A percentile compares a stretch with the other conserved stretches of the same genome.
These are phyloP conservation scores for Lecanicillium sp. DNA, from an alignment of 2,329 filamentous ascomycete genomes.

Conservation along the genomic window DNA sequence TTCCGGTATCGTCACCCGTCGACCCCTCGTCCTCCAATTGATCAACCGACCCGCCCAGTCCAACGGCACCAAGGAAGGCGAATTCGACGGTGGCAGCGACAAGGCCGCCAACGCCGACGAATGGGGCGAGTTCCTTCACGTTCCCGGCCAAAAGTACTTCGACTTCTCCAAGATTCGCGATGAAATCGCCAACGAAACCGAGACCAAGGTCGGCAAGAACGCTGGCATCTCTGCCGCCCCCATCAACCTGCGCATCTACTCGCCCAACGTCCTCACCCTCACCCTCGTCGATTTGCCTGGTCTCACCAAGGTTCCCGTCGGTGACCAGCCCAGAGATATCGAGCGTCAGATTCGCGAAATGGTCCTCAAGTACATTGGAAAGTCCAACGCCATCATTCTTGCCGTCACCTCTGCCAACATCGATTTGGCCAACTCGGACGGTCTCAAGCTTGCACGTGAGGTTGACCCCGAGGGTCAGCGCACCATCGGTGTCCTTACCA, in stretches of 20 bases:
- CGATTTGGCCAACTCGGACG: conserved; percentile 97
- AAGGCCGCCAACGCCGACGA: conserved; percentile 88
- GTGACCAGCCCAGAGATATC: conserved; percentile 93
- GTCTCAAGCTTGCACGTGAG: conserved; percentile 90
- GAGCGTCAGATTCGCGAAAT: conserved; percentile 96
- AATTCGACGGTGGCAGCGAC: conserved; percentile 63
- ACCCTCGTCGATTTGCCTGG: conserved; percentile 95
- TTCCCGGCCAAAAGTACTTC: conserved; percentile 93
- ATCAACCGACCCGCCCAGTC: conserved; percentile 78
- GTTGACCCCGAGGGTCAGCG: conserved; percentile 96
- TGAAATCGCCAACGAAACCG: conserved; percentile 94
- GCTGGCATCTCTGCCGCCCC: conserved; percentile 92
- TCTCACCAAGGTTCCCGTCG: conserved; percentile 92
- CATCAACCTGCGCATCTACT: conserved; percentile 98
- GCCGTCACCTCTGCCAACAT: conserved; percentile 96
- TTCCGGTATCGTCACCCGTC: conserved; percentile 92
- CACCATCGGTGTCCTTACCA: conserved; percentile 96
- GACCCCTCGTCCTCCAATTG: conserved; percentile 92
- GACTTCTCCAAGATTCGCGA: conserved; percentile 99
- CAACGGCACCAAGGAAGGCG: conserved; percentile 67
- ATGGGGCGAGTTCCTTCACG: conserved; percentile 98
- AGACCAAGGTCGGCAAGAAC: conserved; percentile 93
- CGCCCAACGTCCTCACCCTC: conserved; percentile 92
- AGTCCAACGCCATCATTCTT: conserved; percentile 95
- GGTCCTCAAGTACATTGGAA: conserved; percentile 97